A percentile compares a stretch with the other conserved stretches of the same genome.
These are phyloP conservation scores for Cercospora nicotianae DNA, from an alignment of 2,329 filamentous ascomycete genomes.

Conservation along the genomic window DNA sequence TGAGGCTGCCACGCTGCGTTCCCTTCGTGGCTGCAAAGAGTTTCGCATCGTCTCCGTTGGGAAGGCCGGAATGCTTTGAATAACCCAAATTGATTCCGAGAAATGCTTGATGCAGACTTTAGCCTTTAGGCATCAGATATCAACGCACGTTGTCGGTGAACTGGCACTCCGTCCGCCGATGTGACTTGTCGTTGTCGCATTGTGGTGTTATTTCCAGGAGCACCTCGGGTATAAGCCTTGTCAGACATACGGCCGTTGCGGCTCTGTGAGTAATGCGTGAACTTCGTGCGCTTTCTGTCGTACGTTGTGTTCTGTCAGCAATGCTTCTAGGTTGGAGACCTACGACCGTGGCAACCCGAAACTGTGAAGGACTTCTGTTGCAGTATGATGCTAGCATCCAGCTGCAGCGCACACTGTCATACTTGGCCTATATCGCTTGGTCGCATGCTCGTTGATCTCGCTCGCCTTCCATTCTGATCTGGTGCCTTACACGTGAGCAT, in stretches of 20 bases:
- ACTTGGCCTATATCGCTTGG: background rate
- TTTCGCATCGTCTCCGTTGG: constrained; percentile 6
- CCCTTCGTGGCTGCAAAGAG: constrained; percentile 1
- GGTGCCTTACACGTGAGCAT: background rate
- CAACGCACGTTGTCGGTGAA: background rate
- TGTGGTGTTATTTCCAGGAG: background rate
- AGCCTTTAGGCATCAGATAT: constrained; percentile 1
- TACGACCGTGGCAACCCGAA: background rate
- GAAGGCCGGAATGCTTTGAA: background rate
- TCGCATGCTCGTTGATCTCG: background rate
- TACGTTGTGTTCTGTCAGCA: background rate
- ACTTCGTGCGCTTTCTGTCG: background rate
- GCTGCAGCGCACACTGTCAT: background rate
- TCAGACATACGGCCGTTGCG: background rate
- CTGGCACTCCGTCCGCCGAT: background rate
- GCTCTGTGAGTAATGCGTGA: background rate
- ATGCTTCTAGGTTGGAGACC: background rate
- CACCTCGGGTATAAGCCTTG: background rate
- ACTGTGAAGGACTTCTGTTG: background rate
- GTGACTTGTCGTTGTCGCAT: background rate
- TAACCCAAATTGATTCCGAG: background rate
- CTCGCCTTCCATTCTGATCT: background rate
- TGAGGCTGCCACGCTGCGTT: background rate
- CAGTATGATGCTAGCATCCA: background rate
- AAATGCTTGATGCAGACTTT: background rate